phyloP scores from a whole-genome alignment of 176 grass and related monocot genomes.

The Eragrostis nindensis region DNA sequence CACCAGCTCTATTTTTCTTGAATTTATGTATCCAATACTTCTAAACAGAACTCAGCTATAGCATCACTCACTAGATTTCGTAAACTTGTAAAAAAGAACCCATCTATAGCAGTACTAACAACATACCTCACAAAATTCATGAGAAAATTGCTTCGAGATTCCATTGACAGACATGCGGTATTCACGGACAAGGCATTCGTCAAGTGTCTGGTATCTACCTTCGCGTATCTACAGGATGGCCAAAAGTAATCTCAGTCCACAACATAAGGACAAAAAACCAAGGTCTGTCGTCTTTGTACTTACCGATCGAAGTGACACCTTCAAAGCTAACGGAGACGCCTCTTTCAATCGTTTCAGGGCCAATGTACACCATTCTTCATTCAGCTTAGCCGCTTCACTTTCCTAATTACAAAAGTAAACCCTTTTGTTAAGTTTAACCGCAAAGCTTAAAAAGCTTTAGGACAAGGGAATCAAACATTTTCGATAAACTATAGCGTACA shows the following conservation, averaged over 20 bases:
- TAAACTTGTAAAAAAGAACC: background rate
- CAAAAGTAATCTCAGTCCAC: constrained; percentile 33
- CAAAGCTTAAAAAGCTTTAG: background rate
- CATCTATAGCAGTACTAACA: background rate
- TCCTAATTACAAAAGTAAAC: constrained; percentile 49
- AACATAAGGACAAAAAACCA: constrained; percentile 13
- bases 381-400: constrained; percentile 81
- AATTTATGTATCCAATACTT: background rate
- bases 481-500: background rate
- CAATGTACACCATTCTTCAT: constrained; percentile 91
- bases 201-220: constrained; percentile 93
- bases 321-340: constrained; percentile 88
- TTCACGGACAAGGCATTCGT: constrained; percentile 95
- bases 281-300: constrained; percentile 34
- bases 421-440: background rate
- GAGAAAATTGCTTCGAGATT: constrained; percentile 67
- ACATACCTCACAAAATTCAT: constrained; percentile 89
- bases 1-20: background rate
- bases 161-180: constrained; percentile 89
- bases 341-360: constrained; percentile 93
- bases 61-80: background rate
- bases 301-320: constrained; percentile 91
- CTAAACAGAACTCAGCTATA: background rate
- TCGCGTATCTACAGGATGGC: constrained; percentile 69
- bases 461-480: background rate